Evolutionary conservation across 768 basidiomycete genomes (phyloP), one percentile per base, ranked within the genome.

Genomic region (Panaeolus cyanescens): DNA sequence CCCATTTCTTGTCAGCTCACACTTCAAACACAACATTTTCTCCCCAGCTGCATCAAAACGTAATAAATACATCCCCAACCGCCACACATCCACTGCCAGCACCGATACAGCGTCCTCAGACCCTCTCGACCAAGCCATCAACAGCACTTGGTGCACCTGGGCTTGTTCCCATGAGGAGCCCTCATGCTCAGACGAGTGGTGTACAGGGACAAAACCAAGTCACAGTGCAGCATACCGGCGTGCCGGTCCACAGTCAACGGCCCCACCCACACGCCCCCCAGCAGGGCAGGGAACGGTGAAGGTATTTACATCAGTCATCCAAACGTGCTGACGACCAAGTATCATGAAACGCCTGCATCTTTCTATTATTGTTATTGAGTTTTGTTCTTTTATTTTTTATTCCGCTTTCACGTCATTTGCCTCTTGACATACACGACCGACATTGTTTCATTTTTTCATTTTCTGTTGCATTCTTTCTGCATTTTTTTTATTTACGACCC

Each of bases 1-100:
- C 61, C 5, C 50, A 25, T 10, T 62, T 62, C 36, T 30, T 60
- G 9, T 32, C 55, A 20, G 25, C 45, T 50, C 45, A 50, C 25
- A 28, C 22, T 6, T n/a, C 45, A 15, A 50, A 28, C 17, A 13
- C 22, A 13, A 12, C 45, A 22, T 50, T 50, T 28, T 12, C 45
- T 50, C 22, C 22, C 22, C 19, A 6, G 19, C 22, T 42, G 13
- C 40, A 42, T 20, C 25, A 50, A 17, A 40, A 40, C 39, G 39
- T 40, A 40, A 40, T 40, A 10, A 40, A 40, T 15, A 13, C 45
- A 13, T 50, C 45, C 22, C 45, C 45, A 28, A 50, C 45, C 2
- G 10, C 45, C 1, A 15, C 13, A 12, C 25, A 50, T 13, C 30
- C 25, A n/a, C 25, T 50, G 4, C 45, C 45, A 4, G 45, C 45